A percentile compares a stretch with the other conserved stretches of the same genome.
These are phyloP conservation scores for Triticum aestivum DNA, from an alignment of 176 grass and related monocot genomes.

Conservation along the genomic window DNA sequence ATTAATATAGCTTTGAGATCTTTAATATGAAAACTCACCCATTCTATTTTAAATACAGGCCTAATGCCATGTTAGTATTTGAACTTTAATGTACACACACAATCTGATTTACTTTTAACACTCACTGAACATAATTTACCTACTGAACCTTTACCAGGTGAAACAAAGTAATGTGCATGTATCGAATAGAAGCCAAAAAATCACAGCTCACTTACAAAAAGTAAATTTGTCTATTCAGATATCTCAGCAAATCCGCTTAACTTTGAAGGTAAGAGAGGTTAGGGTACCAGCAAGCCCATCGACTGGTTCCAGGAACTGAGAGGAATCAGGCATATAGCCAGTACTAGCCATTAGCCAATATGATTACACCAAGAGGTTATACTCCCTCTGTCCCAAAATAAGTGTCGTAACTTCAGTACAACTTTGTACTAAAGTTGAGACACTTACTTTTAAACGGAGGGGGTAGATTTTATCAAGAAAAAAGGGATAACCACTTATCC, in stretches of 20 bases:
- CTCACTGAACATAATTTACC: neutral
- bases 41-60: neutral
- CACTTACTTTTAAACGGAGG: no score
- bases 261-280: neutral
- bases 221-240: neutral
- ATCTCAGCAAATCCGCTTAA: neutral
- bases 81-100: neutral
- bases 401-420: no score
- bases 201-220: neutral
- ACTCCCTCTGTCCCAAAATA: no score
- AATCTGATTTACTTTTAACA: conserved; percentile 23
- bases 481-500: no score
- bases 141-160: neutral
- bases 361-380: neutral
- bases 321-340: neutral
- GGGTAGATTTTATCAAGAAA: no score
- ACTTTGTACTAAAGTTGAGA: no score
- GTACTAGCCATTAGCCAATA: neutral
- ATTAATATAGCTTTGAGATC: conserved; percentile 50
- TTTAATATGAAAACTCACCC: conserved; percentile 31
- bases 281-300: neutral
- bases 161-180: neutral
- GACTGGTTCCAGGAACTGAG: neutral
- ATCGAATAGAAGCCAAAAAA: neutral
- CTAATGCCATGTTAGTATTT: neutral